A percentile compares a stretch with the other conserved stretches of the same genome.
Evolutionary conservation across 768 basidiomycete species (phyloP).

Genomic region (Lactifluus volemus): DNA sequence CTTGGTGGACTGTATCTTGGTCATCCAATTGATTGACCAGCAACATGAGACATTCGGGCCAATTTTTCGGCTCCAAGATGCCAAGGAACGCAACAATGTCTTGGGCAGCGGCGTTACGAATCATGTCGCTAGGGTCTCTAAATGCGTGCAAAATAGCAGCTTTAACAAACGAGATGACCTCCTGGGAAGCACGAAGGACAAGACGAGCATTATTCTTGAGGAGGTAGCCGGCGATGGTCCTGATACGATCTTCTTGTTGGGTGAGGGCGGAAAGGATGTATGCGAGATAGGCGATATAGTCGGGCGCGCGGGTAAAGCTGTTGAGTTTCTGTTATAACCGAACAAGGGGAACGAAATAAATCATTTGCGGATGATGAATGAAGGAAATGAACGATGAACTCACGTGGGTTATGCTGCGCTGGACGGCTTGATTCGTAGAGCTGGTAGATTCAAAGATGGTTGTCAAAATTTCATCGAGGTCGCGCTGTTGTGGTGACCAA

Average conservation of each 20-base stretch:
- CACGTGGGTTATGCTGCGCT: constrained; percentile 79
- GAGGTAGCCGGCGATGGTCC: constrained; percentile 92
- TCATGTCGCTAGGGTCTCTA: constrained; percentile 71
- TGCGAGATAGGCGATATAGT: constrained; percentile 93
- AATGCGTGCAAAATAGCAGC: constrained; percentile 73
- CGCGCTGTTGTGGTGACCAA: constrained; percentile 81
- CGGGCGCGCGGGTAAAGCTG: constrained; percentile 77
- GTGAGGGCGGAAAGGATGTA: constrained; percentile 80
- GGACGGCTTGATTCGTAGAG: constrained; percentile 56
- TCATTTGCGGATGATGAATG: constrained; percentile 19
- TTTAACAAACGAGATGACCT: constrained; percentile 69
- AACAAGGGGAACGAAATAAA: constrained; percentile 17
- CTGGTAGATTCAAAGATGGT: constrained; percentile 90
- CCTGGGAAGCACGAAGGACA: constrained; percentile 56
- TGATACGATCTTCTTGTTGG: constrained; percentile 83
- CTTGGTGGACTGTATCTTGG: constrained; percentile 65
- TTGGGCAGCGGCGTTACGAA: constrained; percentile 90
- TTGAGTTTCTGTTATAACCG: constrained; percentile 61
- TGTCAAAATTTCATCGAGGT: constrained; percentile 84
- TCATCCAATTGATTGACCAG: constrained; percentile 77
- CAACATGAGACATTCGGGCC: constrained; percentile 90
- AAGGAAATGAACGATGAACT: constrained; percentile 22
- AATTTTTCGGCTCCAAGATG: constrained; percentile 81
- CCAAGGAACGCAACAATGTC: constrained; percentile 87
- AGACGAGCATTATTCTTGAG: constrained; percentile 92